These are phyloP conservation scores for Angophora floribunda DNA, from an alignment of 345 rosid species.

Conservation along the genomic window DNA sequence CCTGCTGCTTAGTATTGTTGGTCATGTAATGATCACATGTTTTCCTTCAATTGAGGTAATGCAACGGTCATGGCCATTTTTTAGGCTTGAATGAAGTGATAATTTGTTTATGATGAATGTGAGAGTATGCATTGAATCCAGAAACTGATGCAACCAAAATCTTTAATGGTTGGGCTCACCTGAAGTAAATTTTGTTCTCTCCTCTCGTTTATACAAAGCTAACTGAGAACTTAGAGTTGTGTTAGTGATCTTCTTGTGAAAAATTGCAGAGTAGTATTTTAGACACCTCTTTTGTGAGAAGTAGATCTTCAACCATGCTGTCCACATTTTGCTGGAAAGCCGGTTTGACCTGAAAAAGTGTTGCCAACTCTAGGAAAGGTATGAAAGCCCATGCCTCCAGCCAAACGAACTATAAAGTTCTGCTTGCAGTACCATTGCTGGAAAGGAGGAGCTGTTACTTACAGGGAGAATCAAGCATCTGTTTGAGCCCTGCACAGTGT, in stretches of 20 bases:
- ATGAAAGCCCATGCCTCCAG: not conserved
- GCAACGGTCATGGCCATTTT: not conserved
- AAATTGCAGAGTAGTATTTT: not conserved
- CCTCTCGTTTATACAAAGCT: not conserved
- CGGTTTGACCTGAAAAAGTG: not conserved
- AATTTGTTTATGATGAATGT: not conserved
- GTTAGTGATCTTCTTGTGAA: not conserved
- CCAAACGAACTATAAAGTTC: not conserved
- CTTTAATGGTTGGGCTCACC: not conserved
- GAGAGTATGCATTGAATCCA: not conserved
- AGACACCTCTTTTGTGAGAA: not conserved
- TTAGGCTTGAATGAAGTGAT: not conserved
- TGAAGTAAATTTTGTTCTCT: not conserved
- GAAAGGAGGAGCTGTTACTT: not conserved
- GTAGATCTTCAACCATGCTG: not conserved
- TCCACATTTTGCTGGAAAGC: not conserved
- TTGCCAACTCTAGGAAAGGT: not conserved
- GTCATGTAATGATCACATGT: not conserved
- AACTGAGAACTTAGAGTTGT: not conserved
- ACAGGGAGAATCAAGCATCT: not conserved
- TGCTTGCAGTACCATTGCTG: not conserved
- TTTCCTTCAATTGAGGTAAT: not conserved
- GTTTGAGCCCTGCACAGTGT: not conserved
- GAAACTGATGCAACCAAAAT: not conserved
- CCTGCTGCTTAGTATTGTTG: not conserved